Base-by-base conservation (phyloP, 139 green algal genomes). In the Spirogloea muscicola region DNA sequence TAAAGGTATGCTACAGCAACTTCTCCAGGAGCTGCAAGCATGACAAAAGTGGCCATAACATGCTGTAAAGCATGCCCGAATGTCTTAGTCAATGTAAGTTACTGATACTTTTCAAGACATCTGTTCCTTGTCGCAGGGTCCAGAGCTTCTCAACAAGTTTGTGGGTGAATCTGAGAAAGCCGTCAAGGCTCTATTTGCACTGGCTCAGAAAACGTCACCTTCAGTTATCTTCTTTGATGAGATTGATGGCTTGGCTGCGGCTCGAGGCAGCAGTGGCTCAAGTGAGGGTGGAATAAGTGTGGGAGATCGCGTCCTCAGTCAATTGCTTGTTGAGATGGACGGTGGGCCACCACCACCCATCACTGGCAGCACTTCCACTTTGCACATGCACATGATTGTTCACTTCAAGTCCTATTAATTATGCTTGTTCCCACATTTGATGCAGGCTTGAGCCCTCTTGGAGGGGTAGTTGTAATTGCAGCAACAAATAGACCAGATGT, bases 291-390 rank as follows among this genome's bases (percentile, higher is more conserved):
- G 52, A 55, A 49, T 77, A 31, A 60, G 52, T 39, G 68, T 88
- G 16, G 76, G 74, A 1, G 80, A 90, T 21, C 74, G 88, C 33
- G 86, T 97, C 62, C 65, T 97, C 36, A 87, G 77, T 4, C 90
- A 97, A 77, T 84, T 97, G 77, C 85, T 97, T n/a, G 86, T 72
- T 3, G 92, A 97, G 61, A 89, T 97, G 86, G 92, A 97, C 73
- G 91, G 90, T 78, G 42, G 16, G 51, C 63, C 5, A 1, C 2
- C 33, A 41, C 39, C n/a, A n/a, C n/a, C n/a, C n/a, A n/a, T n/a
- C n/a, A n/a, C n/a, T n/a, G n/a, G n/a, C n/a, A n/a, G n/a, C n/a
- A n/a, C n/a, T n/a, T n/a, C n/a, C n/a, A n/a, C n/a, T n/a, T n/a
- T n/a, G n/a, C n/a, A n/a, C n/a, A n/a, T n/a, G n/a, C n/a, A n/a